Conservation (phyloP, 306 rosid species). For the Vigna trinervia region DNA sequence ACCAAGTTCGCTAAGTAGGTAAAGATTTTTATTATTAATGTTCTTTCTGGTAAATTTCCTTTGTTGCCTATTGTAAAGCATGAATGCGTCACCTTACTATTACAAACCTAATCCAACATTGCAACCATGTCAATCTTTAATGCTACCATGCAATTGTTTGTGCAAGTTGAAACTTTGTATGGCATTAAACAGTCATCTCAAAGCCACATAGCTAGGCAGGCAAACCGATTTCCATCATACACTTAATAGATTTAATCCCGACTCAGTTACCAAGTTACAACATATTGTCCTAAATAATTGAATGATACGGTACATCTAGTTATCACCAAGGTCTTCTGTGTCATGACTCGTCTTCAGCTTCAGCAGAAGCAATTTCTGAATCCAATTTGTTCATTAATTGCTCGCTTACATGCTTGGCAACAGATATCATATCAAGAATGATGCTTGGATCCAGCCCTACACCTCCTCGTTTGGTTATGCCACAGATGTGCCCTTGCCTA, state of each 20-base stretch:
- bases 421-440: slow-evolving; percentile 86
- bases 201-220: background rate
- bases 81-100: background rate
- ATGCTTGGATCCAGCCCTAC: slow-evolving; percentile 83
- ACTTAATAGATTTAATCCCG: slow-evolving; percentile 5
- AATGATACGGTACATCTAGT: slow-evolving; percentile 23
- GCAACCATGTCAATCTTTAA: background rate
- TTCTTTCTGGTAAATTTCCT: background rate
- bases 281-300: background rate
- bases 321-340: slow-evolving; percentile 22
- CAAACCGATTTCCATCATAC: background rate
- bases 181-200: background rate
- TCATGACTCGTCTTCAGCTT: slow-evolving; percentile 74
- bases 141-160: background rate
- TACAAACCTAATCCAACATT: background rate
- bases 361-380: slow-evolving; percentile 85
- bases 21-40: background rate
- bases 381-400: slow-evolving; percentile 72
- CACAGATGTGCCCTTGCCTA: slow-evolving; percentile 72
- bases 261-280: slow-evolving; percentile 6
- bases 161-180: background rate
- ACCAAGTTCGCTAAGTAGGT: background rate
- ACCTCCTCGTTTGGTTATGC: slow-evolving; percentile 85
- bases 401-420: slow-evolving; percentile 76
- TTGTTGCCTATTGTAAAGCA: background rate